These are phyloP conservation scores for Fusarium succisae DNA, from an alignment of 2,329 filamentous ascomycete genomes.

Conservation along the genomic window DNA sequence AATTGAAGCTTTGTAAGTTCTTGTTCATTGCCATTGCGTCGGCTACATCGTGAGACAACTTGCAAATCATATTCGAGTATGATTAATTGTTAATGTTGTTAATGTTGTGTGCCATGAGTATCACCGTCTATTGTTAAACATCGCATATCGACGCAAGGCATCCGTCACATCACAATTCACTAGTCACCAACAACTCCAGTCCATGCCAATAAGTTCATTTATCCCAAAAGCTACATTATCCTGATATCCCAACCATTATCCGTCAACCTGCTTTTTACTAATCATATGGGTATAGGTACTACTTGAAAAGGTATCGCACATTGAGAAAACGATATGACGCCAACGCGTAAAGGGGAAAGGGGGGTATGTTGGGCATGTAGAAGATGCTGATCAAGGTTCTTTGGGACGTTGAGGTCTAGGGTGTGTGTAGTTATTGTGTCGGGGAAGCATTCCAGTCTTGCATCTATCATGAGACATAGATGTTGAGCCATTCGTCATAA, in stretches of 20 bases:
- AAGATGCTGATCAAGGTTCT: slow-evolving; percentile 4
- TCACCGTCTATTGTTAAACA: not conserved
- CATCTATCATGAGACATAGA: slow-evolving; percentile 22
- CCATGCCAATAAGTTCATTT: slow-evolving; percentile 17
- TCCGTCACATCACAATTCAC: not conserved
- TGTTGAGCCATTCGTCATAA: slow-evolving; percentile 3
- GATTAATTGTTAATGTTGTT: not conserved
- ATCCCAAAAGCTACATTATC: slow-evolving; percentile 11
- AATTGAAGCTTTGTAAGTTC: slow-evolving; percentile 86
- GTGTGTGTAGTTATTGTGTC: not conserved
- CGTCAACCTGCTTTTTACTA: slow-evolving; percentile 33
- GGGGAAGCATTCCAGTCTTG: slow-evolving; percentile 13
- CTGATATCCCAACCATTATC: slow-evolving; percentile 8
- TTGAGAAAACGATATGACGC: slow-evolving; percentile 81
- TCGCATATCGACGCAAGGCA: not conserved
- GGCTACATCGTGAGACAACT: not conserved
- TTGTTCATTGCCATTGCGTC: not conserved
- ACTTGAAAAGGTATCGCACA: slow-evolving; percentile 89
- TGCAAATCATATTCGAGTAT: not conserved
- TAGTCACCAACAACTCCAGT: not conserved
- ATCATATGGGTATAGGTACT: slow-evolving; percentile 53
- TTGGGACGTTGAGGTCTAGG: not conserved
- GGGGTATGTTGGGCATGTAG: slow-evolving; percentile 10
- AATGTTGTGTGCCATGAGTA: not conserved
- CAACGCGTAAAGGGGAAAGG: slow-evolving; percentile 42